These are phyloP conservation scores for Smittium mucronatum DNA, from an alignment of 371 early-diverging fungal genomes.

Conservation along the genomic window DNA sequence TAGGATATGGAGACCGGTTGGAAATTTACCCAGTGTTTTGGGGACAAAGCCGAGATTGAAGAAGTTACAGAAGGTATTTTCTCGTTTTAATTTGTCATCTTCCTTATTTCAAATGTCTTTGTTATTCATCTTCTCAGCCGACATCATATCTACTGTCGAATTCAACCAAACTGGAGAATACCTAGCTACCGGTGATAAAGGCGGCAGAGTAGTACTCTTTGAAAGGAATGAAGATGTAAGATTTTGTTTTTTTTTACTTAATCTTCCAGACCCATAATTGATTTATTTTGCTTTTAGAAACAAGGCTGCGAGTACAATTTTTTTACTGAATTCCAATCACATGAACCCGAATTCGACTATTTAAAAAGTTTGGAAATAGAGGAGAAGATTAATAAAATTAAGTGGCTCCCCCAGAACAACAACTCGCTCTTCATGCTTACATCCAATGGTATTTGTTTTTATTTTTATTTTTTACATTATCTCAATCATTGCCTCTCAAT, in stretches of 20 bases:
- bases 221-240: constrained; percentile 90
- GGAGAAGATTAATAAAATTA: constrained; percentile 98
- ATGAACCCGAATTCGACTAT: constrained; percentile 99
- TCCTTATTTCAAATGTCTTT: neutral
- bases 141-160: constrained; percentile 96
- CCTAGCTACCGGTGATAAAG: constrained; percentile 94
- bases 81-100: neutral
- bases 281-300: constrained; percentile 48
- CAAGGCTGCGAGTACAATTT: constrained; percentile 98
- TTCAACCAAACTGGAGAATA: constrained; percentile 95
- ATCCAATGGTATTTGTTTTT: constrained; percentile 66
- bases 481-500: constrained; percentile 32
- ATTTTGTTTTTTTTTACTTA: constrained; percentile 12
- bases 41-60: constrained; percentile 94
- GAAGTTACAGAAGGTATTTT: constrained; percentile 92
- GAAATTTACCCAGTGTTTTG: constrained; percentile 98
- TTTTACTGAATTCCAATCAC: constrained; percentile 97
- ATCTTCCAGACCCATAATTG: constrained; percentile 12
- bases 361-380: constrained; percentile 98
- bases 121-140: constrained; percentile 47
- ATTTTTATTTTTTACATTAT: neutral
- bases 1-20: constrained; percentile 38
- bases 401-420: constrained; percentile 90
- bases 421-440: constrained; percentile 91
- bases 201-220: constrained; percentile 94